Evolutionary conservation across 225 moss, liverwort and hornwort genomes (phyloP).

Genomic region (Bryum argenteum): DNA sequence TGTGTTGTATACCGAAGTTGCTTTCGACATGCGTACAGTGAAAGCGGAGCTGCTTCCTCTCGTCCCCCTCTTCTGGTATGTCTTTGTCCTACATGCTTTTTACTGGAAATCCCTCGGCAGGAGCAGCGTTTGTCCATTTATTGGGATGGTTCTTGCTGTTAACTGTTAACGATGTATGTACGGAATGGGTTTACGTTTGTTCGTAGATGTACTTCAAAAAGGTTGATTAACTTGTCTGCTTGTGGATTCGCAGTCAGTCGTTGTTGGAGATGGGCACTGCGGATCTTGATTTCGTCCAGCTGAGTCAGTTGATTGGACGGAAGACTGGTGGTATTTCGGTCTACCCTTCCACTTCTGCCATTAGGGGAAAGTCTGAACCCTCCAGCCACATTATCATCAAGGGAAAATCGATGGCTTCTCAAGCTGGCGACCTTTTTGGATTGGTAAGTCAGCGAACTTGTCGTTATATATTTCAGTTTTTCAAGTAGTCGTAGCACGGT

Average conservation of each 20-base stretch:
- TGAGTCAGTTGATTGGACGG: conserved; percentile 97
- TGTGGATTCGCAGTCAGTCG: conserved; percentile 71
- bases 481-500: neutral
- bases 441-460: conserved; percentile 49
- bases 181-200: conserved; percentile 9
- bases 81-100: neutral
- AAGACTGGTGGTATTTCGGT: conserved; percentile 99
- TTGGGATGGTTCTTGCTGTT: conserved; percentile 3
- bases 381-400: conserved; percentile 79
- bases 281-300: conserved; percentile 89
- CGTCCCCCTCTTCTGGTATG: conserved; percentile 94
- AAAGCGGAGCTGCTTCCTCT: conserved; percentile 88
- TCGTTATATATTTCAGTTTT: neutral
- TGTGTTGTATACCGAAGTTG: conserved; percentile 90
- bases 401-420: conserved; percentile 93
- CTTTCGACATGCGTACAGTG: conserved; percentile 89
- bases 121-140: conserved; percentile 2
- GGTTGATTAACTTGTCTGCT: neutral
- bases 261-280: conserved; percentile 97
- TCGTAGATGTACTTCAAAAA: neutral
- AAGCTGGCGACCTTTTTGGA: conserved; percentile 79
- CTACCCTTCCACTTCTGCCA: conserved; percentile 80
- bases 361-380: conserved; percentile 70
- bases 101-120: neutral
- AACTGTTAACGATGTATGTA: neutral